A percentile compares a stretch with the other conserved stretches of the same genome.
Conservation (phyloP, 2,329 filamentous ascomycete genomes). For the Beauveria australis region DNA sequence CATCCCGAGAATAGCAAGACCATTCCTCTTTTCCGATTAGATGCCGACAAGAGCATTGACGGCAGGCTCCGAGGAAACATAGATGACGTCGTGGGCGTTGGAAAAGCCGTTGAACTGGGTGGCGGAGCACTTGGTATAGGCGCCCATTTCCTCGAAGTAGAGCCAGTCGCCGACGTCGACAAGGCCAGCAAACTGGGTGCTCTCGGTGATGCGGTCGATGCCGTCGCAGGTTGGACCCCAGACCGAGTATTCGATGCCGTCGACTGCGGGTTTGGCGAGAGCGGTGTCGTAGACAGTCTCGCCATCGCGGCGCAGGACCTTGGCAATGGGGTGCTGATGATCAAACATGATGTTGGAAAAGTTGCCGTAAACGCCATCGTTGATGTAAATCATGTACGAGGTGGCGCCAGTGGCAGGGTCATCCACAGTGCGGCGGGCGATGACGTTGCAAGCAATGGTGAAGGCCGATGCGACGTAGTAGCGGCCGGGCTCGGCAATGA, state of each 20-base stretch:
- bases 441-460: conserved; percentile 91
- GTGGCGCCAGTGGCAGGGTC: conserved; percentile 57
- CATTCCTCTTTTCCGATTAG: conserved; percentile 1
- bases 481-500: conserved; percentile 93
- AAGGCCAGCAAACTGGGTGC: conserved; percentile 65
- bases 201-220: conserved; percentile 87
- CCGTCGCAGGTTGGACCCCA: conserved; percentile 98
- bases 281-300: conserved; percentile 50
- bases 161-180: conserved; percentile 95
- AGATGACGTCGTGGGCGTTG: conserved; percentile 85
- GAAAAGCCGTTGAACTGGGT: conserved; percentile 97
- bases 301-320: conserved; percentile 60
- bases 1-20: neutral
- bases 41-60: conserved; percentile 61
- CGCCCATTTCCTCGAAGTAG: conserved; percentile 98
- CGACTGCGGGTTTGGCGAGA: conserved; percentile 38
- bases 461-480: conserved; percentile 94
- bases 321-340: conserved; percentile 84
- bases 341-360: conserved; percentile 99
- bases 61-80: conserved; percentile 88
- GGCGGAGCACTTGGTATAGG: conserved; percentile 96
- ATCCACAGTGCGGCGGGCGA: conserved; percentile 82
- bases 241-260: conserved; percentile 77
- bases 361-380: conserved; percentile 96
- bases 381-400: conserved; percentile 95